Conservation (phyloP, 164 flowering plant genomes). For the Saururus chinensis region DNA sequence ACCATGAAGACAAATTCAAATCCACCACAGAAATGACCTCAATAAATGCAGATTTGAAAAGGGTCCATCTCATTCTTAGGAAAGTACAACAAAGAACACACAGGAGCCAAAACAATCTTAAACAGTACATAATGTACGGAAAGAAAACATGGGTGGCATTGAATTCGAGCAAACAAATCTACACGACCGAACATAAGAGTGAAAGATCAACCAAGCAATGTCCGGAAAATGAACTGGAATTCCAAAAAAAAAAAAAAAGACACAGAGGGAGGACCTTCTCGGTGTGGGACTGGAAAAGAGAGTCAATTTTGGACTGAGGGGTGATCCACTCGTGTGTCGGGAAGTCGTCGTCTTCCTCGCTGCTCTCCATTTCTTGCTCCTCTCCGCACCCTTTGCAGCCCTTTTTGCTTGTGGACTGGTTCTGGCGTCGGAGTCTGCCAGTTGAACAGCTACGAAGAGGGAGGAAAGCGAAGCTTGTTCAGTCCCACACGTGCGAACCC, state of each 20-base stretch:
- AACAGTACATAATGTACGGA: neutral
- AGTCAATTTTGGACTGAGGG: conserved; percentile 78
- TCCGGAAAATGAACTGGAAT: neutral
- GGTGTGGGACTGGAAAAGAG: conserved; percentile 69
- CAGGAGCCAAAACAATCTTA: neutral
- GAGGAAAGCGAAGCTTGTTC: too few relatives aligned
- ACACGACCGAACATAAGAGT: too few relatives aligned
- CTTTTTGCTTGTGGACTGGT: neutral
- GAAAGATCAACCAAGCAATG: neutral
- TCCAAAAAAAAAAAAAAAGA: neutral
- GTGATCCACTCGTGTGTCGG: conserved; percentile 74
- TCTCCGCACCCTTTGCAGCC: neutral
- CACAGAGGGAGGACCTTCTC: conserved; percentile 50
- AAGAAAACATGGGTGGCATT: neutral
- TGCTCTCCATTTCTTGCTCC: conserved; percentile 43
- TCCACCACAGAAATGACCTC: too few relatives aligned
- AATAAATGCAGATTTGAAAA: too few relatives aligned
- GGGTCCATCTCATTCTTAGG: too few relatives aligned
- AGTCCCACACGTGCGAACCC: too few relatives aligned
- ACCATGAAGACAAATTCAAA: too few relatives aligned
- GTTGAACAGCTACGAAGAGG: too few relatives aligned
- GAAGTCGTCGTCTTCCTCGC: conserved; percentile 90
- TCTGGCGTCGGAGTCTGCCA: too few relatives aligned
- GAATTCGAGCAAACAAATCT: too few relatives aligned
- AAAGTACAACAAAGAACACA: neutral